A percentile compares a stretch with the other conserved stretches of the same genome.
These are phyloP conservation scores for Strobilomyces confusus DNA, from an alignment of 768 basidiomycete species.

Conservation along the genomic window DNA sequence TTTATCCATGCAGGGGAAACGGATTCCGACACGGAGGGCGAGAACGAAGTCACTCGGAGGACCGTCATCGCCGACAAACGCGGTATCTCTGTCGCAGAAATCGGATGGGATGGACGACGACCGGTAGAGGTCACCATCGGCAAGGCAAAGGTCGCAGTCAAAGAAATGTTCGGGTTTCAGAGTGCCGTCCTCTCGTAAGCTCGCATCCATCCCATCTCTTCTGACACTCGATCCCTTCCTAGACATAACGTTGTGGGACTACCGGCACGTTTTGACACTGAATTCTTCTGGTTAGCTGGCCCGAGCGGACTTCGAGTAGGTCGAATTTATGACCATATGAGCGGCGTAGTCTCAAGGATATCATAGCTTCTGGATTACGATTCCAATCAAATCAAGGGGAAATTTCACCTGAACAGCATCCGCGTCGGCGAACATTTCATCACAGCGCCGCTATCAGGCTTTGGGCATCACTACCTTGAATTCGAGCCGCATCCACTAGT, in stretches of 20 bases:
- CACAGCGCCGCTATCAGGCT: constrained; percentile 46
- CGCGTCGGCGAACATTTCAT: constrained; percentile 44
- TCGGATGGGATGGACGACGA: constrained; percentile 50
- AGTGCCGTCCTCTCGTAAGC: constrained; percentile 52
- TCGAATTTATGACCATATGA: not conserved
- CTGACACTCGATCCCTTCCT: not conserved
- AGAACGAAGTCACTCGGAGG: constrained; percentile 32
- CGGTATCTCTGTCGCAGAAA: constrained; percentile 42
- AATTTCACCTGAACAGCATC: constrained; percentile 48
- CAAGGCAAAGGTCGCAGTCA: constrained; percentile 47
- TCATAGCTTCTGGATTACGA: constrained; percentile 51
- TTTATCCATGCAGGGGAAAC: constrained; percentile 27
- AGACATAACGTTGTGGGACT: constrained; percentile 59
- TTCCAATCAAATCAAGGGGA: constrained; percentile 45
- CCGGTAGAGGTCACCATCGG: constrained; percentile 49
- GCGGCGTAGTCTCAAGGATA: constrained; percentile 3
- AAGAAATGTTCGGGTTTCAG: constrained; percentile 54
- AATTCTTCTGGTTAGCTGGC: constrained; percentile 59
- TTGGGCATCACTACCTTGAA: constrained; percentile 58
- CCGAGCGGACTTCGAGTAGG: constrained; percentile 48
- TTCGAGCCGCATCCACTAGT: constrained; percentile 47
- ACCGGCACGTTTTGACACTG: constrained; percentile 59
- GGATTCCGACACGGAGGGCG: constrained; percentile 29
- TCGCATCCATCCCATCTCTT: not conserved
- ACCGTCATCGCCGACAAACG: constrained; percentile 43